Conservation (phyloP, 2,329 filamentous ascomycete species). For the Aplosporella prunicola region DNA sequence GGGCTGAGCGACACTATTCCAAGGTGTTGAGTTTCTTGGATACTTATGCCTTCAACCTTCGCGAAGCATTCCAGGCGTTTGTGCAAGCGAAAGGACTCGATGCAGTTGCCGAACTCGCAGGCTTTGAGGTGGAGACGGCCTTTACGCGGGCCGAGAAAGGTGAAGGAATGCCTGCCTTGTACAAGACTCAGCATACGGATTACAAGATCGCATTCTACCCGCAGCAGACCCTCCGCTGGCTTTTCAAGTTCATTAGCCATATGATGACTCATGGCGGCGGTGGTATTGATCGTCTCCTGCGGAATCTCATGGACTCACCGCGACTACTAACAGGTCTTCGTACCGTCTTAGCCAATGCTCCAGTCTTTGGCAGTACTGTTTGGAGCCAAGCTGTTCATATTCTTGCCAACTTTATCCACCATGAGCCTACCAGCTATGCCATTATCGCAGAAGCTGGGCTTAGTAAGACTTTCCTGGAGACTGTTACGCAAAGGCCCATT, state of each 20-base stretch:
- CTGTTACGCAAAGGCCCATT: slow-evolving; percentile 50
- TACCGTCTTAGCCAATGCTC: slow-evolving; percentile 69
- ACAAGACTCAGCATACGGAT: slow-evolving; percentile 75
- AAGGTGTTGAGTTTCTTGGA: slow-evolving; percentile 83
- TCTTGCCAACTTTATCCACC: slow-evolving; percentile 93
- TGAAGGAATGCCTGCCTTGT: slow-evolving; percentile 61
- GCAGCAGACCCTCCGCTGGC: slow-evolving; percentile 84
- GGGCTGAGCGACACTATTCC: slow-evolving; percentile 75
- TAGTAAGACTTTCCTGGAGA: slow-evolving; percentile 74
- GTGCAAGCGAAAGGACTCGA: slow-evolving; percentile 78
- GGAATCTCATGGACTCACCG: slow-evolving; percentile 90
- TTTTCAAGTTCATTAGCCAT: slow-evolving; percentile 93
- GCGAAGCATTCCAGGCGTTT: slow-evolving; percentile 74
- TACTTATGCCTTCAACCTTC: slow-evolving; percentile 73
- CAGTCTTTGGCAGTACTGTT: slow-evolving; percentile 78
- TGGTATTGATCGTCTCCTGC: slow-evolving; percentile 79
- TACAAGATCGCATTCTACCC: slow-evolving; percentile 90
- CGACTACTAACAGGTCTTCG: slow-evolving; percentile 71
- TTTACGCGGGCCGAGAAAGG: slow-evolving; percentile 56
- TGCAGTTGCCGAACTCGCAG: slow-evolving; percentile 77
- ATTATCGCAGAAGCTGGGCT: slow-evolving; percentile 91
- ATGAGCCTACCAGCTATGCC: slow-evolving; percentile 93
- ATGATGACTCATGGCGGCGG: slow-evolving; percentile 77
- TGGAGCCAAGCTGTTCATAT: slow-evolving; percentile 94
- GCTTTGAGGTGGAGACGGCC: slow-evolving; percentile 65